Base-by-base conservation (phyloP, 2,329 filamentous ascomycete species). In the Arthroderma sp. region DNA sequence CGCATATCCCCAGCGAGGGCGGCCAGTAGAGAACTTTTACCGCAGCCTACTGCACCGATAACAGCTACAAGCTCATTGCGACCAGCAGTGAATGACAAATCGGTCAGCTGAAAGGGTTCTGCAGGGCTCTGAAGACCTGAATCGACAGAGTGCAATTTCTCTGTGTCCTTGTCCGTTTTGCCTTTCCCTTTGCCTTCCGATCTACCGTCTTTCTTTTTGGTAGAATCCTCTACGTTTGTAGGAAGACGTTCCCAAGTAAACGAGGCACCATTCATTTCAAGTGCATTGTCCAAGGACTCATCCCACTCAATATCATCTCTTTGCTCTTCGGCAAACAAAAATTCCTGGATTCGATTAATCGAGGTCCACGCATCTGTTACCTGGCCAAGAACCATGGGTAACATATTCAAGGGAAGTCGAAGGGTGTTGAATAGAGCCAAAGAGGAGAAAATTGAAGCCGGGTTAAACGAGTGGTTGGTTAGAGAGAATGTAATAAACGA, bases 1-100 rank as follows among this genome's bases (percentile, higher is more conserved):
- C 90, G 83, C 91, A 97, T 97, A 62, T 97, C 91, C 23, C 93
- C 91, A 0, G 91, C 91, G 49, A 98, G 74, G 0, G 91, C 90
- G 35, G 89, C 87, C 2, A 98, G 81, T 1, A 98, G 74, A 0
- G 91, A 96, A 54, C 81, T 93, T 74, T 98, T 97, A 4, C 91
- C 91, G 90, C 85, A 52, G 84, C 91, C 75, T 8, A 76, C 76
- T n/a, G 74, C 67, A 25, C 72, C 72, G 56, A 74, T 65, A 43
- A 68, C 62, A n/a, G 65, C 71, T 4, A 73, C 31, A 4, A 74
- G 64, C 58, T 76, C 74, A 57, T 74, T 68, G 2, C 69, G 66
- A 7, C 66, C 66, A 2, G 69, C 63, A 21, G 66, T 61, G 35
- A 76, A 68, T 2, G 65, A 66, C 44, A 76, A 59, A 44, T 73